Evolutionary conservation across 2,329 filamentous ascomycete genomes (phyloP), one percentile per base, ranked within the genome.

Genomic region (Aureobasidium mangrovei): DNA sequence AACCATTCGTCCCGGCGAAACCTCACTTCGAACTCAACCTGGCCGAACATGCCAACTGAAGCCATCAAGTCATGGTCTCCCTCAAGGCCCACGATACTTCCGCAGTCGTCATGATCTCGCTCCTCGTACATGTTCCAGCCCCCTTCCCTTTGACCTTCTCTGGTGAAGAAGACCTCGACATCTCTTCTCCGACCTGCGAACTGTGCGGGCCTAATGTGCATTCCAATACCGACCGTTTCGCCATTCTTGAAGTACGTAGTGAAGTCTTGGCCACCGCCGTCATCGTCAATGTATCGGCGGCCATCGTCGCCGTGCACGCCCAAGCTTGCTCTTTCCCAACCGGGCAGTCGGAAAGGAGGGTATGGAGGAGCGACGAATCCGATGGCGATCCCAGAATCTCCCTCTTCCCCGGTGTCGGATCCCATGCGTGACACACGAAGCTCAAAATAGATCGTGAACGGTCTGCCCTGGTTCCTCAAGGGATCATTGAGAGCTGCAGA

Each of bases 261-360:
- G 59, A 91, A 91, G 54, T 81, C 74, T 58, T 80, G 79, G 18
- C 88, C 88, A 26, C 88, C 87, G 74, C 79, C 85, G 6, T 77
- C 76, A 66, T 91, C 85, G 64, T 90, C 88, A 62, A 89, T 76
- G 66, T 85, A 93, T 66, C 79, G 79, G 62, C 84, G 78, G 0
- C 88, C 88, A 67, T 91, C 88, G 66, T 91, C 88, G 44, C 84
- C 83, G 65, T 91, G 88, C n/a, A 91, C 81, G 1, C 77, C 88
- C 10, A 91, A 64, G 59, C 81, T 85, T 18, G 80, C 87, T 33
- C 87, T 78, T 65, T 93, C 85, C 88, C 87, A 91, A 2, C 88
- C 88, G 0, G 88, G 88, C 57, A 91, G 77, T 6, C 88, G 79
- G 72, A 88, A 91, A 0, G 78, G 75, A 5, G 88, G 88, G 64